Conservation (phyloP, 148 eudicot genomes). For the Hydrangea macrophylla region DNA sequence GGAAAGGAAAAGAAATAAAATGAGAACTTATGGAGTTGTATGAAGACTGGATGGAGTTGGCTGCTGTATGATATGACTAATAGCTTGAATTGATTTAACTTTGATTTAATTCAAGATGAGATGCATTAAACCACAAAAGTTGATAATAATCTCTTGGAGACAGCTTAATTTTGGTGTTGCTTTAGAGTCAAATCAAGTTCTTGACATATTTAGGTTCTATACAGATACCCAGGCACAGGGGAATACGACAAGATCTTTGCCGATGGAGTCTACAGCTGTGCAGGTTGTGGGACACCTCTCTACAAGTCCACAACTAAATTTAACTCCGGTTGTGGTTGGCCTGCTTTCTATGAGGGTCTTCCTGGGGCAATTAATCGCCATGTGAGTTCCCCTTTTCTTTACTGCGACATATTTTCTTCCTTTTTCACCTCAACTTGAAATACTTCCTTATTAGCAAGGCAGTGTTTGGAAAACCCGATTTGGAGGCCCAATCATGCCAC, state of each 20-base stretch:
- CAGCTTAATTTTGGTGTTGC: neutral
- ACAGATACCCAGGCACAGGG: slow-evolving; percentile 74
- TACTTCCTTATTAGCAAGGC: neutral
- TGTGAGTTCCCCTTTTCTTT: slow-evolving; percentile 32
- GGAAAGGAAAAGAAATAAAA: neutral
- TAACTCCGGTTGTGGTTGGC: slow-evolving; percentile 97
- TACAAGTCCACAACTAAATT: slow-evolving; percentile 91
- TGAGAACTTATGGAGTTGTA: neutral
- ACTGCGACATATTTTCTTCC: neutral
- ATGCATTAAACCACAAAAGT: neutral
- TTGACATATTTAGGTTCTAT: neutral
- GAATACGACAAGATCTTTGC: slow-evolving; percentile 61
- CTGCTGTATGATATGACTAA: neutral
- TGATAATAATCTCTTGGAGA: neutral
- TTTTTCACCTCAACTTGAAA: neutral
- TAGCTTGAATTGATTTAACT: neutral
- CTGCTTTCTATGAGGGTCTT: slow-evolving; percentile 82
- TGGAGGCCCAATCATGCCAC: too few species aligned
- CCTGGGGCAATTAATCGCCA: slow-evolving; percentile 80
- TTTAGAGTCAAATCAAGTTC: neutral
- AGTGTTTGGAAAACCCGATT: too few species aligned
- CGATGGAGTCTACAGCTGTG: slow-evolving; percentile 76
- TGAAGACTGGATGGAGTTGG: neutral
- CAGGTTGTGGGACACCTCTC: slow-evolving; percentile 89
- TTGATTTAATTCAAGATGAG: neutral